Percentiles rank a stretch among this genome's conserved stretches.
Conservation (phyloP, 2,329 filamentous ascomycete genomes). For the Arthrobotrys musiformis region DNA sequence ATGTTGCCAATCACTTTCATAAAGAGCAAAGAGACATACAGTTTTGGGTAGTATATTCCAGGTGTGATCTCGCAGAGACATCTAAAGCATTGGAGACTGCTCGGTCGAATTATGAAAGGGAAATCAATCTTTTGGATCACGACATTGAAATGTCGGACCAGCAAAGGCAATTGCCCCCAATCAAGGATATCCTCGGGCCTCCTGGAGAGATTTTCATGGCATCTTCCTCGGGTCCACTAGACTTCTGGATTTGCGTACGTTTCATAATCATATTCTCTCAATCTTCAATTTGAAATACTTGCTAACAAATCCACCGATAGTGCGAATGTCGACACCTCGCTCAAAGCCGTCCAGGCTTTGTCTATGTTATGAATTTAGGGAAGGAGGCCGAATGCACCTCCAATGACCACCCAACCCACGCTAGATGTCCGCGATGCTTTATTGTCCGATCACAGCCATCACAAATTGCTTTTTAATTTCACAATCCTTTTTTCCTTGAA, state of each 20-base stretch:
- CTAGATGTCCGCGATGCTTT: slow-evolving; percentile 33
- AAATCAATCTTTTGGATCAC: slow-evolving; percentile 24
- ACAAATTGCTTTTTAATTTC: not conserved
- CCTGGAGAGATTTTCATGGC: slow-evolving; percentile 30
- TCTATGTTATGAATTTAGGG: slow-evolving; percentile 47
- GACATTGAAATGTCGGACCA: slow-evolving; percentile 28
- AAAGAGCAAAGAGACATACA: slow-evolving; percentile 52
- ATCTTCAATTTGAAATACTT: not conserved
- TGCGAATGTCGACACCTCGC: slow-evolving; percentile 50
- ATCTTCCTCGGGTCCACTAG: slow-evolving; percentile 13
- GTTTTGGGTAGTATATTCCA: slow-evolving; percentile 44
- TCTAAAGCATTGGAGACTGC: slow-evolving; percentile 23
- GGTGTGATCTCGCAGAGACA: slow-evolving; percentile 32
- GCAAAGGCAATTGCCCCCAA: slow-evolving; percentile 31
- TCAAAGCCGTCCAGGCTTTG: slow-evolving; percentile 36
- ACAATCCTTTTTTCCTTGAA: not conserved
- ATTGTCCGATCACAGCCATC: slow-evolving; percentile 34
- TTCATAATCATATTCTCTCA: not conserved
- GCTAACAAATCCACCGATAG: slow-evolving; percentile 8
- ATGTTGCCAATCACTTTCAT: slow-evolving; percentile 78
- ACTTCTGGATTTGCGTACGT: slow-evolving; percentile 53
- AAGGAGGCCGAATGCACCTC: slow-evolving; percentile 42
- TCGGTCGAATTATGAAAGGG: slow-evolving; percentile 17
- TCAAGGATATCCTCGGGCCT: slow-evolving; percentile 49
- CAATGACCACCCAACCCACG: slow-evolving; percentile 31